Evolutionary conservation across 2,329 filamentous ascomycete species (phyloP).

Genomic region (Stagonosporopsis chrysanthemi): DNA sequence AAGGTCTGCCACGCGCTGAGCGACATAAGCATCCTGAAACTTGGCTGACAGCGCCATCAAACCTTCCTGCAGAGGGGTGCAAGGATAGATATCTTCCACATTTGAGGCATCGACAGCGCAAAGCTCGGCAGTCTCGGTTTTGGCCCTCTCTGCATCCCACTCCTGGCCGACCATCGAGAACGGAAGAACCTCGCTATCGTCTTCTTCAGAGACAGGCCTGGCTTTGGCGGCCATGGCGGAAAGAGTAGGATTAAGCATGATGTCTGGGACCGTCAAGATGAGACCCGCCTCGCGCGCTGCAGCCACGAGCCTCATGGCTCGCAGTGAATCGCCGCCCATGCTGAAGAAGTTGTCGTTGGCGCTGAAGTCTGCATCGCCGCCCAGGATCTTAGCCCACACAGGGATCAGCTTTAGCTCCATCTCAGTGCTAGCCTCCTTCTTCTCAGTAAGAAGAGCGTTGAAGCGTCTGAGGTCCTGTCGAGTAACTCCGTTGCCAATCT

Average conservation of each 20-base stretch:
- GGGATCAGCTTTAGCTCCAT: conserved; percentile 40
- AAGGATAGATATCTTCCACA: conserved; percentile 53
- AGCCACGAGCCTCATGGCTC: conserved; percentile 64
- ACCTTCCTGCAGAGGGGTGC: conserved; percentile 53
- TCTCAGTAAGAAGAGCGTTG: conserved; percentile 48
- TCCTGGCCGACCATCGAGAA: conserved; percentile 43
- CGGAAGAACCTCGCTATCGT: conserved; percentile 34
- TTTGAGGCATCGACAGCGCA: conserved; percentile 33
- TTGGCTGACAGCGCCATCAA: conserved; percentile 52
- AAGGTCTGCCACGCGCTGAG: conserved; percentile 47
- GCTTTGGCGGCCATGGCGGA: conserved; percentile 55
- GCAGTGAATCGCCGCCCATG: conserved; percentile 60
- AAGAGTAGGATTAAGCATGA: conserved; percentile 59
- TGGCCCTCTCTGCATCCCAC: conserved; percentile 43
- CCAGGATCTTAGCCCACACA: conserved; percentile 45
- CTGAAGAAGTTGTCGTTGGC: conserved; percentile 54
- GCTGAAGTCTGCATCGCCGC: conserved; percentile 43
- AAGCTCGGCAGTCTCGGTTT: conserved; percentile 48
- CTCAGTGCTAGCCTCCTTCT: conserved; percentile 51
- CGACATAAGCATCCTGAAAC: conserved; percentile 49
- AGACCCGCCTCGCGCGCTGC: conserved; percentile 59
- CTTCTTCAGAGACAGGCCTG: conserved; percentile 29
- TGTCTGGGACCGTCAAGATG: conserved; percentile 62
- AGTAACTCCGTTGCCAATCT: conserved; percentile 43
- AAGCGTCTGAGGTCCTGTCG: conserved; percentile 44